Conservation (phyloP, 2,329 filamentous ascomycete genomes). For the Aspergillus sp. region DNA sequence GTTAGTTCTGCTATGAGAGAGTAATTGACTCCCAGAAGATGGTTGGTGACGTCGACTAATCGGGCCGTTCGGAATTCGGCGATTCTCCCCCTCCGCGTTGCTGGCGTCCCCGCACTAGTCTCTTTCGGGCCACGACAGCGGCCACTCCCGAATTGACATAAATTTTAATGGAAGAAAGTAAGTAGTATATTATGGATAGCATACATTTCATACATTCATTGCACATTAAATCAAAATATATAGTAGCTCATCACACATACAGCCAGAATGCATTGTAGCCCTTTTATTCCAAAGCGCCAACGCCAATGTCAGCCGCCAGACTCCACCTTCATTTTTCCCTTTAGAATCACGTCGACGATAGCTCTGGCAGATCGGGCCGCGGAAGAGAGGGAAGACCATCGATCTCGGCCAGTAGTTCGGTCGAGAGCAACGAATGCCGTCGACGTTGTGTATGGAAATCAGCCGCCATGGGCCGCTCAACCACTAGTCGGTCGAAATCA, state of each 20-base stretch:
- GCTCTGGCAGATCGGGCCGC: constrained; percentile 21
- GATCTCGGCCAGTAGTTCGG: constrained; percentile 15
- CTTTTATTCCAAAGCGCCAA: neutral
- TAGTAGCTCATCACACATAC: constrained; percentile 4
- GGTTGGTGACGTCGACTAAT: constrained; percentile 7
- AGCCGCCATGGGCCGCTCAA: constrained; percentile 14
- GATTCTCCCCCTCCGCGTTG: constrained; percentile 1
- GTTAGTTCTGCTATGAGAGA: neutral
- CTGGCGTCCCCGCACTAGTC: constrained; percentile 6
- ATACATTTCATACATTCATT: neutral
- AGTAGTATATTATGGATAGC: no score
- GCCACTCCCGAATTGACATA: neutral
- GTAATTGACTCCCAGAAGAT: no score
- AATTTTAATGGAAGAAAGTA: neutral
- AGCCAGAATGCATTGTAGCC: neutral
- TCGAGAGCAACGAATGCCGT: constrained; percentile 18
- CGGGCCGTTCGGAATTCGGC: constrained; percentile 8
- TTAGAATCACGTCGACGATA: constrained; percentile 14
- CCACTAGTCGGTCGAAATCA: constrained; percentile 34
- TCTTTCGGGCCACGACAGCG: neutral
- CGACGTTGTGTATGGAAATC: constrained; percentile 18
- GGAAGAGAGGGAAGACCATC: constrained; percentile 13
- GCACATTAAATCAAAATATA: neutral
- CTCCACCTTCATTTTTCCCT: neutral
- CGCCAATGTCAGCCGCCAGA: neutral